These are phyloP conservation scores for Filobasidium wieringae DNA, from an alignment of 768 basidiomycete species.

Conservation along the genomic window DNA sequence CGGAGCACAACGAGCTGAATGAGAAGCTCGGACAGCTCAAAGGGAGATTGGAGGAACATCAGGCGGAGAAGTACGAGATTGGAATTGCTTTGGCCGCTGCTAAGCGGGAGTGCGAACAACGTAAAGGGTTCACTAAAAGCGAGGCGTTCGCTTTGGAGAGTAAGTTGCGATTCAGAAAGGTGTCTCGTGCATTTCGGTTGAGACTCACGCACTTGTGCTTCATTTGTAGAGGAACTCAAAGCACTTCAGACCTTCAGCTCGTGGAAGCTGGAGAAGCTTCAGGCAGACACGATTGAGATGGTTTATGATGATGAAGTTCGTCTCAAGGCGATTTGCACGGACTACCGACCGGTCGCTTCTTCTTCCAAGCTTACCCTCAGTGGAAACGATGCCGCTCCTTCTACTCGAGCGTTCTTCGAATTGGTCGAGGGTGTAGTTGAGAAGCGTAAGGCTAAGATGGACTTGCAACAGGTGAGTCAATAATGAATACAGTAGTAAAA, in stretches of 20 bases:
- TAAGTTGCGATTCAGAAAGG: conserved; percentile 11
- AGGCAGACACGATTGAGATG: conserved; percentile 1
- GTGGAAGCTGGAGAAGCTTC: conserved; percentile 20
- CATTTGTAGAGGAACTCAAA: conserved; percentile 32
- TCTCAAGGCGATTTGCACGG: conserved; percentile 2
- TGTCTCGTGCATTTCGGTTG: neutral
- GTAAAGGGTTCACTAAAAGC: conserved; percentile 28
- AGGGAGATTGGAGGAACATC: conserved; percentile 26
- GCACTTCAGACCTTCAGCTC: conserved; percentile 32
- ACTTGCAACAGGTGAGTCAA: conserved; percentile 1
- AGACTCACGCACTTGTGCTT: neutral
- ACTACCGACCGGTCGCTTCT: neutral
- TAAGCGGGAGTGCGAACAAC: conserved; percentile 30
- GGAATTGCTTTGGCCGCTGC: conserved; percentile 28
- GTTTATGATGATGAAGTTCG: conserved; percentile 2
- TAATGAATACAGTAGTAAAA: neutral
- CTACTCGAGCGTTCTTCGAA: conserved; percentile 21
- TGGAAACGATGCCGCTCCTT: neutral
- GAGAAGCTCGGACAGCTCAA: conserved; percentile 28
- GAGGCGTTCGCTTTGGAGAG: conserved; percentile 33
- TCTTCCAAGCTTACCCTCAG: neutral
- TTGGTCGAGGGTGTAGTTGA: conserved; percentile 19
- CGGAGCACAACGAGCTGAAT: conserved; percentile 28
- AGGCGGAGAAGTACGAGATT: conserved; percentile 21
- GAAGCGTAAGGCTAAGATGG: neutral